Base-by-base conservation (phyloP, 345 rosid genomes). In the Salix koriyanagi region DNA sequence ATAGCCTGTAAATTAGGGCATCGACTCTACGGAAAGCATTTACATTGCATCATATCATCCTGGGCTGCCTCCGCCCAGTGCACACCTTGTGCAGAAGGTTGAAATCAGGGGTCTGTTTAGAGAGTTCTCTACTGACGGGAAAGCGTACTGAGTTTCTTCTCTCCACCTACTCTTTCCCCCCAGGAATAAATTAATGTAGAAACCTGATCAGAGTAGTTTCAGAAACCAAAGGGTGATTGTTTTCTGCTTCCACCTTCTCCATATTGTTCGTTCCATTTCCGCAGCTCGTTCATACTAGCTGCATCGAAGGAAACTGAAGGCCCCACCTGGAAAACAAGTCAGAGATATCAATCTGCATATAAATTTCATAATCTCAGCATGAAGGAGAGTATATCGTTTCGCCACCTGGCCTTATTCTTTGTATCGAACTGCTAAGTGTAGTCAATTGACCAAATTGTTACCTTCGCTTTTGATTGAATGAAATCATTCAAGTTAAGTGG, bases 241-340 rank as follows among this genome's bases (percentile, higher is more conserved):
- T 86, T 85, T 85, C 98, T 86, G 86, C 89, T 92, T 54, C 99
- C 99, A 21, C 94, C 98, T 84, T 93, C 99, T 62, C 98, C 98
- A 23, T 96, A 96, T 61, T 94, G 98, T 73, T 96, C 99, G 30
- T 96, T 96, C 99, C 99, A 96, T 86, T 96, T 96, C 81, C 99
- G 86, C 72, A 96, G 80, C 83, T 94, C 99, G 67, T 93, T 92
- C 99, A 96, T 96, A 81, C 92, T 92, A 1, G 97, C 73, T 2
- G 99, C 97, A 69, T 93, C 99, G 9, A 84, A 91, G 1, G 99
- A 88, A 52, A 96, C 95, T 0, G 97, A 96, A 2, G 99, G 98
- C 28, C 98, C 97, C 26, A 94, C 99, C 99, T 96, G 76, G 18
- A 26, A 25, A 58, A 23, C 71, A 52, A 23, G 21, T 7, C 58